Percentiles rank a stretch among this genome's conserved stretches.
Conservation (phyloP, 257 asterid genomes). For the Galeopsis tetrahit region DNA sequence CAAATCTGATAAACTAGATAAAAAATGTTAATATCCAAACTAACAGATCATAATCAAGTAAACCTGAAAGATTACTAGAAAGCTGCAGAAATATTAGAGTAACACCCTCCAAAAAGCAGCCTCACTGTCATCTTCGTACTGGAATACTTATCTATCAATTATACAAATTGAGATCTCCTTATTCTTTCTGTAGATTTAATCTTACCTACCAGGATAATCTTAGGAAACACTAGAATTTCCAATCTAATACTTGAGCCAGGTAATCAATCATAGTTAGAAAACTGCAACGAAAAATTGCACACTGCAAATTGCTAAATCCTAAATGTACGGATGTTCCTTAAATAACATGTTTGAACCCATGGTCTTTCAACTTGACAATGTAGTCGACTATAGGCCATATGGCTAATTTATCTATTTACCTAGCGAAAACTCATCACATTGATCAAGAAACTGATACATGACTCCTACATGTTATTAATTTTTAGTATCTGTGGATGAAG, state of each 20-base stretch:
- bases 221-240: neutral
- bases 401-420: conserved; percentile 25
- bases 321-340: conserved; percentile 24
- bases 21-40: neutral
- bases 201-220: neutral
- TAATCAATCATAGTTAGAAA: neutral
- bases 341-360: conserved; percentile 11
- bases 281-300: neutral
- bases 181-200: neutral
- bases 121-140: conserved; percentile 15
- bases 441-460: conserved; percentile 20
- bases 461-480: conserved; percentile 12
- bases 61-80: conserved; percentile 15
- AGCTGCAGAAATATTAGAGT: conserved; percentile 6
- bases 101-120: conserved; percentile 16
- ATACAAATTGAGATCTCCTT: neutral
- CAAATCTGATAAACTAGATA: conserved; percentile 2
- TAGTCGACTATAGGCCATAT: conserved; percentile 22
- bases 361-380: conserved; percentile 11
- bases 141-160: neutral
- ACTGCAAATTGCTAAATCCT: neutral
- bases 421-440: conserved; percentile 24
- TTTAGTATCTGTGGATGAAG: conserved; percentile 20
- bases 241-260: neutral
- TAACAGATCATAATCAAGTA: conserved; percentile 4